Evolutionary conservation across 2,329 filamentous ascomycete species (phyloP).

Genomic region (Polychaeton citri): DNA sequence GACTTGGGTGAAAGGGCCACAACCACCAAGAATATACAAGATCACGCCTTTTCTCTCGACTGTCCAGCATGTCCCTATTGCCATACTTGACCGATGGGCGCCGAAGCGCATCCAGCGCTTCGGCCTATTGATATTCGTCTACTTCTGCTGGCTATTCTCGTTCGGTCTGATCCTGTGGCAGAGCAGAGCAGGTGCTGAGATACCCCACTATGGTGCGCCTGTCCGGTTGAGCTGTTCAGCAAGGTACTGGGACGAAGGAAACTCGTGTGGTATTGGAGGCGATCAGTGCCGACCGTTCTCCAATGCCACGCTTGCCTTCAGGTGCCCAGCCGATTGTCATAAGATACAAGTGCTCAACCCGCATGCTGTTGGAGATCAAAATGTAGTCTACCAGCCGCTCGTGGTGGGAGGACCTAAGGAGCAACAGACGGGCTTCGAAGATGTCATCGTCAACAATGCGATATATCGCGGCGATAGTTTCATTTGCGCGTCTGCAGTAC

Average conservation of each 20-base stretch:
- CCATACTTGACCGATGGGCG: conserved; percentile 45
- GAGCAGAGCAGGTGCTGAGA: conserved; percentile 43
- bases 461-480: conserved; percentile 78
- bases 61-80: conserved; percentile 51
- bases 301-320: conserved; percentile 53
- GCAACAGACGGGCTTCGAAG: conserved; percentile 7
- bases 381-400: conserved; percentile 38
- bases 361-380: conserved; percentile 56
- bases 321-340: conserved; percentile 58
- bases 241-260: conserved; percentile 54
- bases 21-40: conserved; percentile 29
- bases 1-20: conserved; percentile 32
- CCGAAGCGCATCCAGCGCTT: conserved; percentile 44
- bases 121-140: conserved; percentile 43
- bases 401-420: conserved; percentile 38
- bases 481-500: conserved; percentile 71
- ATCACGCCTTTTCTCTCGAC: conserved; percentile 42
- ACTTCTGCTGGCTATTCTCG: conserved; percentile 51
- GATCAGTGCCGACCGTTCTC: conserved; percentile 59
- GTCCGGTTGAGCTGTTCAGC: conserved; percentile 50
- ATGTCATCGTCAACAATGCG: conserved; percentile 26
- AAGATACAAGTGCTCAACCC: conserved; percentile 53
- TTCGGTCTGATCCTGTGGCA: conserved; percentile 54
- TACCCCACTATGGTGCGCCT: conserved; percentile 54
- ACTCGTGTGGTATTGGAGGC: conserved; percentile 58